Evolutionary conservation across 495 filamentous ascomycete genomes (phyloP).

Genomic region (Annulohypoxylon nitens): DNA sequence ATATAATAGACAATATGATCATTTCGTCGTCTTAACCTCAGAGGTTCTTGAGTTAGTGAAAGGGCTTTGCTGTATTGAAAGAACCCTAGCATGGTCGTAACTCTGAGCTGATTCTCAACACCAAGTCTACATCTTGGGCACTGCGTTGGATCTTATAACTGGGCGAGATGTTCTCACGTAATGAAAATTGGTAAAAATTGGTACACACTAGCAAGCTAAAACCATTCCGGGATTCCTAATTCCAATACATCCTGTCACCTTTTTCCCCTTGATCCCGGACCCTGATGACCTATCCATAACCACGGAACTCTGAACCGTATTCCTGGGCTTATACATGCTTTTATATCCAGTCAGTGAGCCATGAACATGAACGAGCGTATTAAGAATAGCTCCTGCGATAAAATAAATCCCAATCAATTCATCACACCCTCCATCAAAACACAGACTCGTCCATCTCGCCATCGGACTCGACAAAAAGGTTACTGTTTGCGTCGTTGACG

Average conservation of each 20-base stretch:
- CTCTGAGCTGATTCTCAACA: constrained; percentile 5
- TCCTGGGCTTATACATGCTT: not conserved
- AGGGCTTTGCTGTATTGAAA: too few species aligned
- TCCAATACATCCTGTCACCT: not conserved
- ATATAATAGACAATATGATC: not conserved
- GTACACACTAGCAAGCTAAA: constrained; percentile 17
- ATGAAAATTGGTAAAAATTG: not conserved
- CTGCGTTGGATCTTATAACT: not conserved
- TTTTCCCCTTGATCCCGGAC: not conserved
- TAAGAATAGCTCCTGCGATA: not conserved
- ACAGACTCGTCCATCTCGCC: constrained; percentile 39
- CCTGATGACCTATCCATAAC: not conserved
- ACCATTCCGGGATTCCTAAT: not conserved
- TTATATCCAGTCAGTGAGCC: not conserved
- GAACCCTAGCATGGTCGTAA: not conserved
- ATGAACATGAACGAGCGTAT: constrained; percentile 1
- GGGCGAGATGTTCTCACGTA: not conserved
- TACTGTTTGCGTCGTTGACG: not conserved
- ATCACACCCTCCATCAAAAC: constrained; percentile 17
- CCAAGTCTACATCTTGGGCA: constrained; percentile 15
- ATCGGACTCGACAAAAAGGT: constrained; percentile 28
- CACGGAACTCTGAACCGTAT: constrained; percentile 6
- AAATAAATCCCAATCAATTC: not conserved
- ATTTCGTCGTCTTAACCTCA: not conserved
- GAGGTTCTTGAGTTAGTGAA: not conserved